A percentile compares a stretch with the other conserved stretches of the same genome.
Conservation (phyloP, 2,329 filamentous ascomycete species). For the Penicillium sp. region DNA sequence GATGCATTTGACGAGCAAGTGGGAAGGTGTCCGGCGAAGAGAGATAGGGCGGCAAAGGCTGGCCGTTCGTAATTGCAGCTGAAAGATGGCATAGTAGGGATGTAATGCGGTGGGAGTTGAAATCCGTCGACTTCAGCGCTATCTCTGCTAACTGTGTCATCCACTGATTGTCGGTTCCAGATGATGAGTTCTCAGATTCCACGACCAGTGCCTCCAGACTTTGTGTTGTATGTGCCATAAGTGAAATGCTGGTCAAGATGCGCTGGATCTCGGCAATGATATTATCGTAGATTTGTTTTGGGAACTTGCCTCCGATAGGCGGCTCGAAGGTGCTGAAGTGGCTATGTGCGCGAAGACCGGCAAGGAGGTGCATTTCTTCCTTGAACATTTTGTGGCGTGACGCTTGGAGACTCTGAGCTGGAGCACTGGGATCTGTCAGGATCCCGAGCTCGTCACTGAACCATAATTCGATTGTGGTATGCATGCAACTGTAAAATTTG, state of each 20-base stretch:
- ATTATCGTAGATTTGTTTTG: slow-evolving; percentile 61
- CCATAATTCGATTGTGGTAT: slow-evolving; percentile 64
- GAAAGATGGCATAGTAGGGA: slow-evolving; percentile 68
- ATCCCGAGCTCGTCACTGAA: slow-evolving; percentile 57
- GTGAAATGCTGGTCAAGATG: slow-evolving; percentile 62
- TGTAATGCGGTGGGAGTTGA: slow-evolving; percentile 51
- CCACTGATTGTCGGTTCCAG: slow-evolving; percentile 52
- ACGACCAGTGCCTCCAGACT: slow-evolving; percentile 45
- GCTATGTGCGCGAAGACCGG: slow-evolving; percentile 61
- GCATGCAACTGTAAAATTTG: slow-evolving; percentile 71
- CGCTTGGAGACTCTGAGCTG: slow-evolving; percentile 50
- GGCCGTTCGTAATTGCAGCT: slow-evolving; percentile 62
- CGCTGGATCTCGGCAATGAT: slow-evolving; percentile 58
- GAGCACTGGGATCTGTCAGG: slow-evolving; percentile 9
- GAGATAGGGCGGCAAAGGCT: slow-evolving; percentile 70
- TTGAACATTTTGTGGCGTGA: slow-evolving; percentile 60
- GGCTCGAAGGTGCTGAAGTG: slow-evolving; percentile 69
- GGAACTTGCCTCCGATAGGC: slow-evolving; percentile 71
- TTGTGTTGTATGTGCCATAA: slow-evolving; percentile 63
- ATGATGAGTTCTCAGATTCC: slow-evolving; percentile 8
- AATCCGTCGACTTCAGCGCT: slow-evolving; percentile 54
- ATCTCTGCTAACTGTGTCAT: slow-evolving; percentile 59
- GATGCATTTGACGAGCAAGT: slow-evolving; percentile 58
- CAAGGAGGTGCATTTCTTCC: slow-evolving; percentile 65
- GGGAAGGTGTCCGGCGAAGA: slow-evolving; percentile 61